These are phyloP conservation scores for Keithomyces neogunnii DNA, from an alignment of 2,329 filamentous ascomycete species.

Conservation along the genomic window DNA sequence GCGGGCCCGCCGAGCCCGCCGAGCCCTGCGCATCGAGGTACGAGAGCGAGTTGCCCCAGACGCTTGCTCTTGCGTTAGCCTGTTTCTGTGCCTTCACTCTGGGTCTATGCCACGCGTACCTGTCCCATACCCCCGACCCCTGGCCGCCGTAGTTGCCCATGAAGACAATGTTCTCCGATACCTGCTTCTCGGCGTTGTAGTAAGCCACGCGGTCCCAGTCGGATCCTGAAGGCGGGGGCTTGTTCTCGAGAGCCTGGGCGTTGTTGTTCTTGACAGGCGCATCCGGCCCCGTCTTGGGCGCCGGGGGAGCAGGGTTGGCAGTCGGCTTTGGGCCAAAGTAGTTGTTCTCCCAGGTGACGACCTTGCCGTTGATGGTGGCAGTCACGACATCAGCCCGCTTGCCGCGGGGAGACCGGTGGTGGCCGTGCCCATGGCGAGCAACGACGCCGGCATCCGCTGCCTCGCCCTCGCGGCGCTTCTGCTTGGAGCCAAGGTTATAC, in stretches of 20 bases:
- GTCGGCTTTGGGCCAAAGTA: slow-evolving; percentile 28
- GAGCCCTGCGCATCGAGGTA: slow-evolving; percentile 35
- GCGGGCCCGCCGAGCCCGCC: slow-evolving; percentile 27
- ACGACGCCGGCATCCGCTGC: not conserved
- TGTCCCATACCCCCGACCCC: slow-evolving; percentile 34
- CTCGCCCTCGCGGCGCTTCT: slow-evolving; percentile 17
- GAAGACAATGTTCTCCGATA: slow-evolving; percentile 37
- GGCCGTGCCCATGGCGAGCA: slow-evolving; percentile 28
- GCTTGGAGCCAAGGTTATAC: slow-evolving; percentile 45
- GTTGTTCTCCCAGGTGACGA: slow-evolving; percentile 50
- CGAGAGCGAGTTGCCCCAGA: slow-evolving; percentile 36
- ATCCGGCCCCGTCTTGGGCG: too few relatives aligned
- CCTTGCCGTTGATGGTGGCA: slow-evolving; percentile 49
- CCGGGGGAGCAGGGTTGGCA: slow-evolving; percentile 5
- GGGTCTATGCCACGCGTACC: slow-evolving; percentile 20
- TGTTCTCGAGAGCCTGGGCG: too few relatives aligned
- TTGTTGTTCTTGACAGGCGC: too few relatives aligned
- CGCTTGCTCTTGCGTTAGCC: slow-evolving; percentile 17
- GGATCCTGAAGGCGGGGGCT: slow-evolving; percentile 6
- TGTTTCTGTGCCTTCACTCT: not conserved
- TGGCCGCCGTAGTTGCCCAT: slow-evolving; percentile 38
- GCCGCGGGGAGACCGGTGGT: slow-evolving; percentile 30
- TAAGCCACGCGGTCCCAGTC: slow-evolving; percentile 35
- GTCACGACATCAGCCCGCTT: slow-evolving; percentile 45
- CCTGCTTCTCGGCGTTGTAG: slow-evolving; percentile 32